phyloP scores from a whole-genome alignment of 2,329 filamentous ascomycete species.

The Chrysosporium keratinophilum region DNA sequence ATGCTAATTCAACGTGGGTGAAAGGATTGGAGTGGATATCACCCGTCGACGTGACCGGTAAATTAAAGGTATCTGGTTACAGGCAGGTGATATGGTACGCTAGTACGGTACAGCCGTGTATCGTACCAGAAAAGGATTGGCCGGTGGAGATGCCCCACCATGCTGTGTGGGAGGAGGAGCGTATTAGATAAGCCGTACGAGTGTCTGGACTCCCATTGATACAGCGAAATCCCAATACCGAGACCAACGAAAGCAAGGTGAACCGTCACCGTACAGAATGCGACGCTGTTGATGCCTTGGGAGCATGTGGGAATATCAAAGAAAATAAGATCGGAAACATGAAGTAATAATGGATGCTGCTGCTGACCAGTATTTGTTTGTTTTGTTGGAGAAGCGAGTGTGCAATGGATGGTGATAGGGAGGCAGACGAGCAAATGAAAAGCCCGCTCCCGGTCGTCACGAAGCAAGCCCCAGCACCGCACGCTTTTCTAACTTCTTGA shows the following conservation, averaged over 20 bases:
- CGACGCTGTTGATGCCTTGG: not conserved
- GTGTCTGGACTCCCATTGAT: not conserved
- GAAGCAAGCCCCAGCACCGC: not conserved
- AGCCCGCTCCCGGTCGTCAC: not conserved
- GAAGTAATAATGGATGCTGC: too few species aligned
- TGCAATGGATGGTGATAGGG: not conserved
- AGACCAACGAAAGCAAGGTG: too few species aligned
- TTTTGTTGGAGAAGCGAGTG: not conserved
- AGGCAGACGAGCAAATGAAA: not conserved
- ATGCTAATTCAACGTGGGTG: conserved; percentile 6
- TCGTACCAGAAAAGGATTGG: conserved; percentile 1
- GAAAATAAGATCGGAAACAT: not conserved
- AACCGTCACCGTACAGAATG: not conserved
- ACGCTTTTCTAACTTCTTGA: not conserved
- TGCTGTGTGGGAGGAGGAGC: not conserved
- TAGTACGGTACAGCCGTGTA: conserved; percentile 9
- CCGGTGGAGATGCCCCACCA: conserved; percentile 1
- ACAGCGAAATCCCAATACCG: not conserved
- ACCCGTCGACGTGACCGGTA: conserved; percentile 1
- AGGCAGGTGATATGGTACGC: not conserved
- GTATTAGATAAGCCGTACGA: not conserved
- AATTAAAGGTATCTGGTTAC: not conserved
- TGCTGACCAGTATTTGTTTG: not conserved
- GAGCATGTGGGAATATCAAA: not conserved
- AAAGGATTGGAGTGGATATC: conserved; percentile 2